Evolutionary conservation across 2,329 filamentous ascomycete species (phyloP), one percentile per base, ranked within the genome.

Genomic region (Penicillium vulpinum): DNA sequence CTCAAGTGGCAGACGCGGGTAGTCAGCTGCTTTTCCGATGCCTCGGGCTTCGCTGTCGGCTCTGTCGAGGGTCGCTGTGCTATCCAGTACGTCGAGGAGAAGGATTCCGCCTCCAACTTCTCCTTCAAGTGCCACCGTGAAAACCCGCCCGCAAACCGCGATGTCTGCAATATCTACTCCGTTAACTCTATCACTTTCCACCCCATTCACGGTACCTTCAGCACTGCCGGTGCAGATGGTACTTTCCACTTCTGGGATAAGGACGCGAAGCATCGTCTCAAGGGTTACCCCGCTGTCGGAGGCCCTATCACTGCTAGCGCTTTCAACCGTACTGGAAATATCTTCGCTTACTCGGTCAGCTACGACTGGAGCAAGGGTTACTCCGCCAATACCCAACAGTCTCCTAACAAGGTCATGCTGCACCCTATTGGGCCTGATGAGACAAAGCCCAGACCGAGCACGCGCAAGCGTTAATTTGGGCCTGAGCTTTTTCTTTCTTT

Each of bases 311-410:
- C 89, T 8, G 84, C 90, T 24, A 96, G 92, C 2, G 90, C 86
- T n/a, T 99, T 99, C 82, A 96, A 92, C 79, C 85, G 87, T 67
- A 88, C 82, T 56, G 94, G 94, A 51, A 88, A 77, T 70, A 91
- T 93, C 69, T 94, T 94, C 71, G 90, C 90, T 16, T 94, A 94
- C 67, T 91, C 92, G 26, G 85, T 97, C 46, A 92, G 91, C 73
- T 99, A 99, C 75, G 94, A 99, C 78, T 99, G 94, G 94, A 92
- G 89, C 78, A 97, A 99, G 81, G 94, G 94, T 16, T 97, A 93
- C 78, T 85, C 89, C 62, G 85, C 82, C 64, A 97, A 97, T 77
- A 94, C 81, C 26, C 86, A 86, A 56, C 83, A 83, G 52, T 68
- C 69, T 22, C 85, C 89, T 9, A 89, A 85, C 75, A 94, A 94